Base-by-base conservation (phyloP, 768 basidiomycete genomes). In the Suillus hirtellus region DNA sequence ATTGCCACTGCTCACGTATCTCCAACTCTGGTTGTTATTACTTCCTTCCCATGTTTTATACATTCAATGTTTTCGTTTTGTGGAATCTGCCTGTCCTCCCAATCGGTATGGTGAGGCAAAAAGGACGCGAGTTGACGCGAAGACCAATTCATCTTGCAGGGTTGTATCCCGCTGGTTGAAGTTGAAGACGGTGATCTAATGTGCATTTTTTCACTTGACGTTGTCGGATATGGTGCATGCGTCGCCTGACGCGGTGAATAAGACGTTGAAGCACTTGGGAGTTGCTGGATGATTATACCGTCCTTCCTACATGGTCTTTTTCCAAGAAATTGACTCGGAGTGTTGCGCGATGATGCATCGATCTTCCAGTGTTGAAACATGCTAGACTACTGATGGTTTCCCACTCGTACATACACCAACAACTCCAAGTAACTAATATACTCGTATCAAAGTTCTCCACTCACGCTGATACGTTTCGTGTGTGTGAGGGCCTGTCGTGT, bases 231-330 rank as follows among this genome's bases (percentile, higher is more conserved):
- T 21, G n/a, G 12, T 11, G n/a, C n/a, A 21, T 47, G n/a, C 43
- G 4, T 21, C 11, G 12, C 21, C 21, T 24, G 21, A 14, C 12
- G 10, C 10, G 44, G 31, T 31, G 6, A 31, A 31, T 31, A 31
- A 31, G 31, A n/a, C 19, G 10, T 21, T n/a, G 44, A 10, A 46
- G 44, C 10, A 4, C 11, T 9, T n/a, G n/a, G 19, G 19, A 10
- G 19, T 8, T 27, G 86, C 81, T 9, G 86, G 86, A 1, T 86
- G 12, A 49, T 47, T 47, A 2, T 47, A 12, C 46, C 47, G 1
- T 49, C 12, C 2, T 49, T 7, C 21, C 46, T 12, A 11, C n/a
- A 8, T 47, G 19, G 44, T 44, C 44, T 11, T 24, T 49, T 14
- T 21, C 21, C 11, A 47, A 15, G 31, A 31, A 31, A 1, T 6